Evolutionary conservation across 345 rosid species (phyloP).

Genomic region (Eucalyptus cladocalyx): DNA sequence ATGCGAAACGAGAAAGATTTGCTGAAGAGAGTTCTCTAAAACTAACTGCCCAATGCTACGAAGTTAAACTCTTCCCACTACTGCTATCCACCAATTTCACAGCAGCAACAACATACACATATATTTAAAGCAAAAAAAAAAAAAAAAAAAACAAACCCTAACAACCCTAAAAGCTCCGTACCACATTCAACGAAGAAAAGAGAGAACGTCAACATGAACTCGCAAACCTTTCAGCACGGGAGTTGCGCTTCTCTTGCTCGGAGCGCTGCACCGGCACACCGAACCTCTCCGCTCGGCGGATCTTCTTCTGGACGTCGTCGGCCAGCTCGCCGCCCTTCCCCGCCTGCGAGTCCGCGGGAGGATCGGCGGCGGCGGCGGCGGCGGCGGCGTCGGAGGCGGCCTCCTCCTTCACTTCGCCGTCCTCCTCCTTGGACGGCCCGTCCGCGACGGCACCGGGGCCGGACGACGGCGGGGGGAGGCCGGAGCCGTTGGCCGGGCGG

Average conservation of each 20-base stretch:
- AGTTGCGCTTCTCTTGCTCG: slow-evolving; percentile 85
- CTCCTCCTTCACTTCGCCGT: slow-evolving; percentile 10
- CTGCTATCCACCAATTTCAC: not conserved
- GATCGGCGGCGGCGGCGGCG: not conserved
- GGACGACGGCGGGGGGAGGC: not conserved
- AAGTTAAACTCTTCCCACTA: not conserved
- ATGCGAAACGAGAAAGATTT: not conserved
- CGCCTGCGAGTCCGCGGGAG: not conserved
- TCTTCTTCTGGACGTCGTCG: slow-evolving; percentile 59
- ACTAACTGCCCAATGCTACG: not conserved
- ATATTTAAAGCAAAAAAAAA: not conserved
- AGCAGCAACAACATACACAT: not conserved
- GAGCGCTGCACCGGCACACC: slow-evolving; percentile 68
- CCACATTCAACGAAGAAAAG: not conserved
- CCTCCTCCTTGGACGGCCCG: slow-evolving; percentile 12
- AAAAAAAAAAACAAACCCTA: not conserved
- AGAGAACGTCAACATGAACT: not conserved
- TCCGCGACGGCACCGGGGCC: not conserved
- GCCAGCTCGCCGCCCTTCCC: slow-evolving; percentile 18
- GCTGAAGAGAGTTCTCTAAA: not conserved
- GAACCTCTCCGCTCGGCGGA: slow-evolving; percentile 91
- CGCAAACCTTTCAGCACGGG: slow-evolving; percentile 82
- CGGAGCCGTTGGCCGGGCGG: slow-evolving; percentile 9
- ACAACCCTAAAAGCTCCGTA: not conserved
- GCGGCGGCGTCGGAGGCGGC: not conserved